Base-by-base conservation (phyloP, 2,329 filamentous ascomycete species). In the Pseudopithomyces maydicus region DNA sequence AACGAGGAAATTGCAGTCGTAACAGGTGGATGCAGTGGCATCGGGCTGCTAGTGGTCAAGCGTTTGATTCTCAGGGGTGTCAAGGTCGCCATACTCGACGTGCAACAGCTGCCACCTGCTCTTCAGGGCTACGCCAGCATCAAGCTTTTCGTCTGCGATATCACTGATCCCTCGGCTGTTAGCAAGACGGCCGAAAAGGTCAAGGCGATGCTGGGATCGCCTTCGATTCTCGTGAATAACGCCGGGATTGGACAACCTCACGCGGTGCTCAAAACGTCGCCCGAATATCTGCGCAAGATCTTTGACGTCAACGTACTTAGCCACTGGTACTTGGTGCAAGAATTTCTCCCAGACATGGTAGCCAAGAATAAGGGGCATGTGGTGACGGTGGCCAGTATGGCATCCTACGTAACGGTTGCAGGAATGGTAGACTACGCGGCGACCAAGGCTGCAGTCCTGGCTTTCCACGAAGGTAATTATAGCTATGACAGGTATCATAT, bases 371-470 rank as follows among this genome's bases (percentile, higher is more conserved):
- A 66, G 69, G 85, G 84, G 2, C 84, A 86, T 58, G 75, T 87
- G 29, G 76, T 87, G 11, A 84, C 82, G 0, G 77, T 87, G 14
- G 83, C 84, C 2, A 83, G 80, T 56, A 75, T 81, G 65, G 82
- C 82, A 10, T 81, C 79, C 35, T 85, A 82, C 63, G 55, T 83
- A 5, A 73, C 74, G 0, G 60, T 80, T 3, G 78, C 75, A 1
- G 78, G 81, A 29, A 80, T 85, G 59, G 79, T 79, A 10, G 82
- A 84, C 58, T 86, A 86, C 67, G 77, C 74, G 41, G 77, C 77
- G 49, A 80, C 80, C 45, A 86, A 86, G 67, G 79, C 79, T 0
- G 82, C 78, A 22, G 81, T 82, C 0, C 68, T 85, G 41, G 75
- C 80, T 3, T 83, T 85, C 68, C 82, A 86, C 59, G 83, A 86